Conservation (phyloP, 208 protist species). For the Wallacemonas sp. region DNA sequence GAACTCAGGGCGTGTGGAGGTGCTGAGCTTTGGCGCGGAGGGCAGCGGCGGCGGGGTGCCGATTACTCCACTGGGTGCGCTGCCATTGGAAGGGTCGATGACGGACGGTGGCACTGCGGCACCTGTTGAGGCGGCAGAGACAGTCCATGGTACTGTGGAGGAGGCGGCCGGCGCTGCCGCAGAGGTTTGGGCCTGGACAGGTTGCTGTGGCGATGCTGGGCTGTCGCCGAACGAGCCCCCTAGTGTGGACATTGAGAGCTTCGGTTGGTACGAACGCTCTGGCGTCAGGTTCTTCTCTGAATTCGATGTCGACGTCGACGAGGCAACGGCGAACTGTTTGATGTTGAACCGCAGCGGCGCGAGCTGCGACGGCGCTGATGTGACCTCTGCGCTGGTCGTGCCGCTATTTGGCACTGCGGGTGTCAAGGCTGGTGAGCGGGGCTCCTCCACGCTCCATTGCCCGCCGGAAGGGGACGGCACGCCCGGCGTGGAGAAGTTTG, state of each 20-base stretch:
- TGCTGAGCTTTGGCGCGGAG: conserved; percentile 10
- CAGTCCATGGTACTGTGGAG: neutral
- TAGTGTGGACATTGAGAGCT: conserved; percentile 17
- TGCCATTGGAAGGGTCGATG: neutral
- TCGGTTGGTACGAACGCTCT: conserved; percentile 20
- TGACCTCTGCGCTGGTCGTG: neutral
- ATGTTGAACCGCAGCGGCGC: conserved; percentile 4
- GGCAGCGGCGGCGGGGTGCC: conserved; percentile 18
- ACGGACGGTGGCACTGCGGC: neutral
- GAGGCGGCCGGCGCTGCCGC: neutral
- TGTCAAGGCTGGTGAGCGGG: neutral
- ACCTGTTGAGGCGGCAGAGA: neutral
- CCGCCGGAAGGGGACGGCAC: neutral
- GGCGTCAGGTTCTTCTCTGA: conserved; percentile 18
- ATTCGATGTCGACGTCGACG: conserved; percentile 8
- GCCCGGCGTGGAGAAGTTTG: neutral
- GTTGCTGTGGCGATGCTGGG: conserved; percentile 10
- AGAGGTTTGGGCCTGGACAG: neutral
- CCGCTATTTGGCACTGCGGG: neutral
- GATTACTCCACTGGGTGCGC: neutral
- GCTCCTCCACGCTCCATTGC: neutral
- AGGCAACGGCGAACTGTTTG: conserved; percentile 6
- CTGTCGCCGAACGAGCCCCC: conserved; percentile 13
- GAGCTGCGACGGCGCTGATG: neutral
- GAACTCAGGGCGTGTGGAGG: conserved; percentile 28